Evolutionary conservation across 148 eudicot species (phyloP), one percentile per base, ranked within the genome.

Genomic region (Amaranthus hypochondriacus): DNA sequence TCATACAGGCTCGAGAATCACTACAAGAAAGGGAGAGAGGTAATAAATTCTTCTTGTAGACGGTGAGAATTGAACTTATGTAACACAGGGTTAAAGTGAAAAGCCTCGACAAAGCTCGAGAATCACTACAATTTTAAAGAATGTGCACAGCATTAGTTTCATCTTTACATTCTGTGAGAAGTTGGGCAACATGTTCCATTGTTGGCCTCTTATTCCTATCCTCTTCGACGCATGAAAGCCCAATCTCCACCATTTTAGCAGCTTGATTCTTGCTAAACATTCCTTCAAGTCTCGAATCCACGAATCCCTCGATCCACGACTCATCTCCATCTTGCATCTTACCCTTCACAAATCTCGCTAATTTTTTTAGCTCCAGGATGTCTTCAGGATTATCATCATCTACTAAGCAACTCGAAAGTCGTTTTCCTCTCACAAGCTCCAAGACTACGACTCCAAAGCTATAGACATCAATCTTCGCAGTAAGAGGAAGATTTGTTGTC

Each of bases 371-470:
- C 73, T 78, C 86, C 1, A 77, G 49, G 13, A 76, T 84, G 3
- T 71, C 64, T 44, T 57, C 73, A 8, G 12, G 80, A 50, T 13
- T 9, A 9, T 44, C 55, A 62, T 56, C 79, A n/a, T 49, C 75
- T 5, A 28, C 79, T 49, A 62, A 75, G 81, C 84, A 75, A 72
- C 74, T 81, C 3, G 84, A 81, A 56, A 86, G 77, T 73, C 91
- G 73, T 64, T 80, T 76, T 53, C 94, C 94, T 59, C 68, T 87
- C n/a, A 87, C 90, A 50, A 89, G 84, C 76, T 89, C 91, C 0
- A 89, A 68, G 1, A 87, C 66, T 65, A 87, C 88, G 0, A 90
- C 90, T 3, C 91, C 91, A 62, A 74, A 90, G 75, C 91, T 84
- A 53, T 80, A 90, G 0, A 87, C 90, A 54, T 86, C 91, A 5